Conservation (phyloP, 169 alveolate genomes). For the Plasmodium sp. region DNA sequence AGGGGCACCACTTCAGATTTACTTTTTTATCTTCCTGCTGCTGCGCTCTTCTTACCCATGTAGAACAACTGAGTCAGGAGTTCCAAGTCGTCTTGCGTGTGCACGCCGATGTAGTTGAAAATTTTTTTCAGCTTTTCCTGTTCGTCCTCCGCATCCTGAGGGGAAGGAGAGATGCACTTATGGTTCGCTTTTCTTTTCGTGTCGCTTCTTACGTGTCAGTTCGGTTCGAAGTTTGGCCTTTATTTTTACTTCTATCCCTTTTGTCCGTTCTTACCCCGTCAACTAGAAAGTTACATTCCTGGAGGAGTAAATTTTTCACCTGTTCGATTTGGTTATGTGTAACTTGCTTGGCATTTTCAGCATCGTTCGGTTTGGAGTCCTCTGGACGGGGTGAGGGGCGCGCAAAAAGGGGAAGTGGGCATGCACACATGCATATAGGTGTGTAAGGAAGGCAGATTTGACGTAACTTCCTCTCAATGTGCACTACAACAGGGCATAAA, state of each 20-base stretch:
- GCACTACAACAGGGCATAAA: background rate
- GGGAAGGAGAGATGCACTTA: background rate
- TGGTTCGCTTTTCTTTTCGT: background rate
- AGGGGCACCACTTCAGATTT: background rate
- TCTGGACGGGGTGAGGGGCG: background rate
- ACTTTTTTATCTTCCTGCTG: background rate
- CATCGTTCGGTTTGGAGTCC: background rate
- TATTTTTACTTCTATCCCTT: background rate
- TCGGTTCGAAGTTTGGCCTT: background rate
- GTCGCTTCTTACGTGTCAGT: background rate
- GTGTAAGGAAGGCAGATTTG: background rate
- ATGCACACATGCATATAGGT: background rate
- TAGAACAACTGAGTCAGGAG: constrained; percentile 34
- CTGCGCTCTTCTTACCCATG: constrained; percentile 10
- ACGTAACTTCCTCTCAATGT: background rate
- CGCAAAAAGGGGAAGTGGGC: background rate
- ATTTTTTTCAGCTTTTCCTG: constrained; percentile 19
- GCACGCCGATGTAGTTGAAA: constrained; percentile 41
- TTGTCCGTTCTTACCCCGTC: constrained; percentile 9
- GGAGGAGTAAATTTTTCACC: constrained; percentile 30
- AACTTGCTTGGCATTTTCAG: background rate
- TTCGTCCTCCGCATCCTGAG: constrained; percentile 28
- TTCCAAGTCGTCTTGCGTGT: constrained; percentile 50
- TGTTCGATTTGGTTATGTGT: constrained; percentile 45
- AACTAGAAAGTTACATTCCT: constrained; percentile 42